Conservation (phyloP, 805 yeast genomes). For the Pichia membranifaciens region DNA sequence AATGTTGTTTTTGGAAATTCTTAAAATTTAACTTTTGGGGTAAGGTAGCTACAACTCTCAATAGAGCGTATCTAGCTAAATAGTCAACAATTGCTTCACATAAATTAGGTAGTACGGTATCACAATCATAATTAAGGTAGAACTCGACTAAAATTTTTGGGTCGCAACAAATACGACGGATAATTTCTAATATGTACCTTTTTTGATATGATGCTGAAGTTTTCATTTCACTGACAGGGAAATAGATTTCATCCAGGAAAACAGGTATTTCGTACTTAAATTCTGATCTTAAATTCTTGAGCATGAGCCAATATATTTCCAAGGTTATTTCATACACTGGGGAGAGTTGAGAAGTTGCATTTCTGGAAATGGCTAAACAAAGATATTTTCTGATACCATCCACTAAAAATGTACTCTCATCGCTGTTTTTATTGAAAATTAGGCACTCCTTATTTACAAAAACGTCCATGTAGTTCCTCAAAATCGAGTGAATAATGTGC, state of each 20-base stretch:
- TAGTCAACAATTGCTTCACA: conserved; percentile 80
- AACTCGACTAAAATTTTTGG: conserved; percentile 89
- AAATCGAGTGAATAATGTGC: conserved; percentile 79
- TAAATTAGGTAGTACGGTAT: conserved; percentile 69
- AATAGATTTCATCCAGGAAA: conserved; percentile 84
- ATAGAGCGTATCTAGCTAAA: conserved; percentile 63
- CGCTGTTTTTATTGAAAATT: conserved; percentile 43
- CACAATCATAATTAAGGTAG: conserved; percentile 94
- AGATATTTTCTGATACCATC: conserved; percentile 81
- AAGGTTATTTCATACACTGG: conserved; percentile 88
- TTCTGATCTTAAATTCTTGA: conserved; percentile 76
- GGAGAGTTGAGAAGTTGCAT: conserved; percentile 86
- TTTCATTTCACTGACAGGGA: conserved; percentile 89
- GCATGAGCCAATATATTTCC: conserved; percentile 88
- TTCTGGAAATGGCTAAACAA: conserved; percentile 76
- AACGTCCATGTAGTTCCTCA: conserved; percentile 78
- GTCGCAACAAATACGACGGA: conserved; percentile 78
- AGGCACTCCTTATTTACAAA: conserved; percentile 57
- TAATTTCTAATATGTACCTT: conserved; percentile 73
- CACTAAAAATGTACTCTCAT: conserved; percentile 56
- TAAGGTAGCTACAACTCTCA: conserved; percentile 66
- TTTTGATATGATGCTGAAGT: conserved; percentile 91
- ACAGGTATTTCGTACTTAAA: conserved; percentile 94
- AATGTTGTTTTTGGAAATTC: conserved; percentile 40
- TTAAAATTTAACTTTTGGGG: conserved; percentile 56